Base-by-base conservation (phyloP, 768 basidiomycete species). In the Pleurotus platypus region DNA sequence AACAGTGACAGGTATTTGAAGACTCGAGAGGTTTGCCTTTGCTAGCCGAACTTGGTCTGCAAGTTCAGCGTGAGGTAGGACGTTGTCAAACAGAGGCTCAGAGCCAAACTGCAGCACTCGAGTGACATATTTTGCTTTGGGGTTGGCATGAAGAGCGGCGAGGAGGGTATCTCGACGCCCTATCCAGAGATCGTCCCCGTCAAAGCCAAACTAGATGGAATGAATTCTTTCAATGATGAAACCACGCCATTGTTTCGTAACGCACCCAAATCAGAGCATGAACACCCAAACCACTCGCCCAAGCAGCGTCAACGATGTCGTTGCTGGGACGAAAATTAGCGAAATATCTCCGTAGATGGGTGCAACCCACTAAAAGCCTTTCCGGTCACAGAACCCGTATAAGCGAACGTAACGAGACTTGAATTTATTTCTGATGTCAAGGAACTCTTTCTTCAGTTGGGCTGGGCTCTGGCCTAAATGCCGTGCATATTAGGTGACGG, bases 211-310 rank as follows among this genome's bases (percentile, higher is more conserved):
- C 74, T 74, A 38, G 30, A 13, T 22, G 53, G 37, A 24, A 35
- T 35, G 30, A 35, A 35, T 8, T 2, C 30, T 11, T 35, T 9
- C 11, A 35, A 35, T 35, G 30, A 35, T 11, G 9, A 55, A 24
- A n/a, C 45, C n/a, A 40, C 22, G 30, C 24, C 35, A 35, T n/a
- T 11, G 9, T n/a, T 20, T 50, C 11, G 43, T 9, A 18, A 16
- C 73, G 65, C 63, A 83, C 83, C 83, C 83, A 86, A 49, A 86
- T 75, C 30, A 84, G 67, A 11, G 82, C 83, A 55, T 86, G 84
- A 12, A 86, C 82, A 22, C 84, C 84, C 11, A 86, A 67, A 15
- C 66, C 61, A 49, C 48, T 62, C n/a, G 69, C 68, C 80, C 80
- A 85, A 8, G 84, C 84, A 24, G 84, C 83, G 40, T 79, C 72